Base-by-base conservation (phyloP, 2,329 filamentous ascomycete genomes). In the Ophiostoma pallidulum region DNA sequence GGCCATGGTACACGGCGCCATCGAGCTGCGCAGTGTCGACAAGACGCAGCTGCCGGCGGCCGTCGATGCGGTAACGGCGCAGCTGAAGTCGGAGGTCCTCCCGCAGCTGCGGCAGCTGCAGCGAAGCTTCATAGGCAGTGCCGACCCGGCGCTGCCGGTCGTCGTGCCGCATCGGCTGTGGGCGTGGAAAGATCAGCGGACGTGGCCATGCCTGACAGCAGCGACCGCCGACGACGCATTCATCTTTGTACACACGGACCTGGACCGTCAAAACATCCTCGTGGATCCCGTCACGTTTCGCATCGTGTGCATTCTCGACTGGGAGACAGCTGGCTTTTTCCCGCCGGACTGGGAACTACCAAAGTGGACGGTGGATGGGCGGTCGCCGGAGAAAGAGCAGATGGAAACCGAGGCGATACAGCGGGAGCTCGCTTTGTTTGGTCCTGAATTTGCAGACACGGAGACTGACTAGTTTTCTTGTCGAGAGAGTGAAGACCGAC, bases 241-340 rank as follows among this genome's bases (percentile, higher is more conserved):
- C 31, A 53, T 56, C 28, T 56, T 56, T 37, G 54, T 53, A 14
- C 53, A 57, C 44, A 53, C 53, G 29, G 54, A 56, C 40, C 46
- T 52, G 28, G 50, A 48, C 16, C 52, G 53, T 18, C 52, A 56
- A 32, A 56, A 57, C 29, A 45, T 57, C 31, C 50, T 56, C n/a
- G 53, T 59, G 29, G 48, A 57, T 42, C 54, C 54, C 19, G 36
- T 35, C 8, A 56, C 56, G 18, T 48, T 57, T 28, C 53, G 50
- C 32, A 56, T 59, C 26, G 52, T 49, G 9, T 51, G 51, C 29
- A 54, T 58, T 24, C 46, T 59, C 28, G 56, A 59, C 46, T 57
- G 56, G 56, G 57, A 59, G 40, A 55, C 54, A 40, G 54, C 50
- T n/a, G 56, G 57, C 12, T 58, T 58, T 40, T 58, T 51, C 36